A percentile compares a stretch with the other conserved stretches of the same genome.
phyloP scores from a whole-genome alignment of 148 eudicot species.

The Limonium bicolor region DNA sequence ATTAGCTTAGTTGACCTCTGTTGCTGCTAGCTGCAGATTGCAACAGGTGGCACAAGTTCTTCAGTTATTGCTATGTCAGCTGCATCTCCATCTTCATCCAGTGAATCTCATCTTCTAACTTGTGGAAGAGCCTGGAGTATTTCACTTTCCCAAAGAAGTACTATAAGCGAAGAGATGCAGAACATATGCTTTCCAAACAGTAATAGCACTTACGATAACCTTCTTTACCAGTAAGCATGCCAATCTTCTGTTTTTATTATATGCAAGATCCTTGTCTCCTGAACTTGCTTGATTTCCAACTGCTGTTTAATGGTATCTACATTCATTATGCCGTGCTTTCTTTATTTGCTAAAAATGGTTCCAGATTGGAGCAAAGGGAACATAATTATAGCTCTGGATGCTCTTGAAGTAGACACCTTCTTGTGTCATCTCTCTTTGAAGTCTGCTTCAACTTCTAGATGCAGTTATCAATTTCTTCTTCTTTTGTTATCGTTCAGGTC shows the following conservation, averaged over 20 bases:
- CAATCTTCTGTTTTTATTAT: too few relatives aligned
- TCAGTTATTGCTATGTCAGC: constrained; percentile 13
- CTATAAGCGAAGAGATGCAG: constrained; percentile 37
- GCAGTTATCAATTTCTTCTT: too few relatives aligned
- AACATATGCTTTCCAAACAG: constrained; percentile 36
- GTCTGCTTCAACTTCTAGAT: too few relatives aligned
- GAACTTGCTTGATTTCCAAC: too few relatives aligned
- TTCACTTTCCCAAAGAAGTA: constrained; percentile 58
- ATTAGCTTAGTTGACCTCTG: neutral
- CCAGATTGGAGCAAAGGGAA: too few relatives aligned
- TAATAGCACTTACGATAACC: constrained; percentile 23
- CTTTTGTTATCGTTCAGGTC: too few relatives aligned
- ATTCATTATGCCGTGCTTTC: too few relatives aligned
- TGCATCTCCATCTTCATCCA: constrained; percentile 5
- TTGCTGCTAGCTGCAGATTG: constrained; percentile 18
- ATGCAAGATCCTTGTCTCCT: neutral
- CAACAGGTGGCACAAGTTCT: constrained; percentile 26
- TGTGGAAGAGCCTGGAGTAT: constrained; percentile 75
- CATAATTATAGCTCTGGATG: too few relatives aligned
- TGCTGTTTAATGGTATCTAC: neutral
- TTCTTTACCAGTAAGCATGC: constrained; percentile 72
- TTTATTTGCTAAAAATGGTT: too few relatives aligned
- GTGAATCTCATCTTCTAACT: constrained; percentile 35
- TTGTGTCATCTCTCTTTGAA: too few relatives aligned
- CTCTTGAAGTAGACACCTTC: too few relatives aligned